phyloP scores from a whole-genome alignment of 257 asterid genomes.

The Solanum commersonii region DNA sequence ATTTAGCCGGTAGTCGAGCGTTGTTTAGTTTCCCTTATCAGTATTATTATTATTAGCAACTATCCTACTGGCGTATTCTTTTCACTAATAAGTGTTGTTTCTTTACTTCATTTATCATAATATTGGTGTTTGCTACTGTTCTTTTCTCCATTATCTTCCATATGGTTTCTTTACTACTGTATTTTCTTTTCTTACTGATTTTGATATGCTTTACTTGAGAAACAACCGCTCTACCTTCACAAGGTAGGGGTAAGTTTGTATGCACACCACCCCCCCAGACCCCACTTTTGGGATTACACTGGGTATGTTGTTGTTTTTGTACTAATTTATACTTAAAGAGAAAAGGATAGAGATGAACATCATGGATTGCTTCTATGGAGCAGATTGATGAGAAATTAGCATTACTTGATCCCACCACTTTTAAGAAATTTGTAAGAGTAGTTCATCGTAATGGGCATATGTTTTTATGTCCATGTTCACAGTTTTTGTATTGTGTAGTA shows the following conservation, averaged over 20 bases:
- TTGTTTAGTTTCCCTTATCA: background rate
- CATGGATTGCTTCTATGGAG: background rate
- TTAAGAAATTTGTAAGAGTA: background rate
- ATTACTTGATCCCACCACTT: background rate
- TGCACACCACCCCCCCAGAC: background rate
- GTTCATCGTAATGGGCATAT: background rate
- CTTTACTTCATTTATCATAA: background rate
- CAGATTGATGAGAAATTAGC: background rate
- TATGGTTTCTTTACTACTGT: background rate
- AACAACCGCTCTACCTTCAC: background rate
- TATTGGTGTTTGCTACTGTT: background rate
- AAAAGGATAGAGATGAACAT: background rate
- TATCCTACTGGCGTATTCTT: background rate
- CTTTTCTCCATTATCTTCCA: background rate
- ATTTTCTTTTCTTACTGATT: background rate
- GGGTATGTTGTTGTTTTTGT: background rate
- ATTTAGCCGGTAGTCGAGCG: background rate
- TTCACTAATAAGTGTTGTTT: background rate
- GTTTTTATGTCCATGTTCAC: background rate
- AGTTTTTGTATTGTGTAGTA: background rate
- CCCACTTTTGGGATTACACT: background rate
- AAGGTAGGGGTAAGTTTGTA: background rate
- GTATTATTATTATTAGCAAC: background rate
- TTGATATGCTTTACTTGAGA: background rate
- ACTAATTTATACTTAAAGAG: background rate